These are phyloP conservation scores for Colletotrichum magnum DNA, from an alignment of 2,329 filamentous ascomycete species.

Conservation along the genomic window DNA sequence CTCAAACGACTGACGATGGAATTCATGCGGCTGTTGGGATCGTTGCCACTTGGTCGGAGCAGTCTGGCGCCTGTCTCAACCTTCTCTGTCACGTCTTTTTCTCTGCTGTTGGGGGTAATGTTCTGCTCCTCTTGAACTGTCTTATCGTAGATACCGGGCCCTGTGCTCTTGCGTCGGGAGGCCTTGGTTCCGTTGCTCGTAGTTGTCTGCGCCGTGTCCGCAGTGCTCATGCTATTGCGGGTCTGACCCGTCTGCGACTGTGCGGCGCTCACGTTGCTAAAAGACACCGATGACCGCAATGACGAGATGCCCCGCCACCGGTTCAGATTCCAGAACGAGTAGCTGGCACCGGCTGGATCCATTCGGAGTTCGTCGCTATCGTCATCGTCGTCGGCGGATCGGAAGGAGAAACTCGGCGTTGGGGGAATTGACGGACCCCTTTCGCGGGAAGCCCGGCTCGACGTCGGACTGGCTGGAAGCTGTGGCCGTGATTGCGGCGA, in stretches of 20 bases:
- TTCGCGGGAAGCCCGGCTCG: slow-evolving; percentile 48
- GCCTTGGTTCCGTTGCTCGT: slow-evolving; percentile 39
- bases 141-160: slow-evolving; percentile 37
- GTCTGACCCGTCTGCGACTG: slow-evolving; percentile 22
- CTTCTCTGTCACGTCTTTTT: slow-evolving; percentile 25
- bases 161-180: slow-evolving; percentile 46
- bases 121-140: slow-evolving; percentile 31
- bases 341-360: slow-evolving; percentile 57
- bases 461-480: slow-evolving; percentile 54
- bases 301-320: slow-evolving; percentile 64
- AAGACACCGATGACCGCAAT: slow-evolving; percentile 32
- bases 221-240: slow-evolving; percentile 34
- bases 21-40: slow-evolving; percentile 48
- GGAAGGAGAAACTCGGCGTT: slow-evolving; percentile 69
- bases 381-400: slow-evolving; percentile 56
- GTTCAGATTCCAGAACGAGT: slow-evolving; percentile 71
- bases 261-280: slow-evolving; percentile 23
- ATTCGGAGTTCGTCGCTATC: slow-evolving; percentile 55
- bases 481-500: slow-evolving; percentile 44
- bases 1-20: slow-evolving; percentile 70
- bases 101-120: slow-evolving; percentile 13
- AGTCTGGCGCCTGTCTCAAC: slow-evolving; percentile 30
- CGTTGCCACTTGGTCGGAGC: slow-evolving; percentile 39
- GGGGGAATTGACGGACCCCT: slow-evolving; percentile 56
- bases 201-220: slow-evolving; percentile 22